Evolutionary conservation across 495 filamentous ascomycete genomes (phyloP).

Genomic region (Hyaloscypha hepaticicola): DNA sequence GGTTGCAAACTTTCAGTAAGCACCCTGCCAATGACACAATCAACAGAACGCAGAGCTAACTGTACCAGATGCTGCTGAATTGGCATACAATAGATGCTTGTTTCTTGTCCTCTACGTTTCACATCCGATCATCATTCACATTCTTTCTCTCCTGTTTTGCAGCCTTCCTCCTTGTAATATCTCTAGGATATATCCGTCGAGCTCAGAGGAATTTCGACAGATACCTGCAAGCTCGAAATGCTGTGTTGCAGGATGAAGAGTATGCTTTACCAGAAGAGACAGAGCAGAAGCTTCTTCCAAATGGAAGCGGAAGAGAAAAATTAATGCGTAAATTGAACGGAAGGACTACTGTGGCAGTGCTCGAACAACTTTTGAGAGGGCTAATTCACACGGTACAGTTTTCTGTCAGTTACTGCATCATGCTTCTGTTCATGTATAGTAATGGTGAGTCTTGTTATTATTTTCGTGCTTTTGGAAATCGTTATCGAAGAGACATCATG

Average conservation of each 20-base stretch:
- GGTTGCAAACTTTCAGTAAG: conserved; percentile 15
- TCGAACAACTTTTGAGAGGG: conserved; percentile 18
- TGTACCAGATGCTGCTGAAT: conserved; percentile 21
- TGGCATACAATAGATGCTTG: conserved; percentile 25
- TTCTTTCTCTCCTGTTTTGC: conserved; percentile 21
- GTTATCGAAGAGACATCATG: not conserved
- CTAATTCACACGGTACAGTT: conserved; percentile 21
- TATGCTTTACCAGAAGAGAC: conserved; percentile 10
- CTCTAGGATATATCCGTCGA: conserved; percentile 20
- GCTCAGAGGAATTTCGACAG: conserved; percentile 14
- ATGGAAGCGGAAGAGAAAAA: not conserved
- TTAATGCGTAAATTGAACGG: not conserved
- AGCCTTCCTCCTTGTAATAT: conserved; percentile 23
- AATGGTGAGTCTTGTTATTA: conserved; percentile 5
- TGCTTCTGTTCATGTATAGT: conserved; percentile 24
- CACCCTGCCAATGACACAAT: not conserved
- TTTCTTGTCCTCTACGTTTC: conserved; percentile 18
- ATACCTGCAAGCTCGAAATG: conserved; percentile 3
- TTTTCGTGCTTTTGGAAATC: not conserved
- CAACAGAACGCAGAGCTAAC: not conserved
- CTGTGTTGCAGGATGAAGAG: not conserved
- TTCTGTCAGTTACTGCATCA: conserved; percentile 22
- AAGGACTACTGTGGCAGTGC: conserved; percentile 1
- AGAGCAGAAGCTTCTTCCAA: conserved; percentile 13
- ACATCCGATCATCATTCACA: conserved; percentile 15